Conservation (phyloP, 768 basidiomycete genomes). For the Daedaleopsis sinensis region DNA sequence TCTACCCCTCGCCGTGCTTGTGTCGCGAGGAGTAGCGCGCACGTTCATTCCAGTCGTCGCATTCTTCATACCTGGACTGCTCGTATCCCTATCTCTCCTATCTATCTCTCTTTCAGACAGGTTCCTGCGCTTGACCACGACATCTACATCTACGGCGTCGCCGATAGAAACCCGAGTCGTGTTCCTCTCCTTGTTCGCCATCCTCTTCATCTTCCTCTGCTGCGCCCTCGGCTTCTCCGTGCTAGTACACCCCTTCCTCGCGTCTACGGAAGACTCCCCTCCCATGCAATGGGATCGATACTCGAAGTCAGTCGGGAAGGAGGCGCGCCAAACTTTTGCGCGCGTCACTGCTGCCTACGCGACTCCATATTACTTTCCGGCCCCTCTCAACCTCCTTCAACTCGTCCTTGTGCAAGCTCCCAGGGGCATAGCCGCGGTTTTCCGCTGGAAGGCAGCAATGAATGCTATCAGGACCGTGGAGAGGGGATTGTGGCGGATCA, state of each 20-base stretch:
- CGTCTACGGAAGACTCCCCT: conserved; percentile 1
- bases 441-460: conserved; percentile 23
- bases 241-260: conserved; percentile 31
- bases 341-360: conserved; percentile 38
- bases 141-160: conserved; percentile 30
- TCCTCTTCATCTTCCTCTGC: conserved; percentile 40
- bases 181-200: conserved; percentile 41
- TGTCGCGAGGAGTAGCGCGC: conserved; percentile 41
- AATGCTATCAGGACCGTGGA: conserved; percentile 28
- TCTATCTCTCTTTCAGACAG: conserved; percentile 51
- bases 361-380: conserved; percentile 46
- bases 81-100: conserved; percentile 46
- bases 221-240: conserved; percentile 37
- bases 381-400: conserved; percentile 53
- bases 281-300: conserved; percentile 51
- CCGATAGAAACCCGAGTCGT: conserved; percentile 53
- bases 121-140: conserved; percentile 22
- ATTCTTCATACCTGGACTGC: conserved; percentile 53
- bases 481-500: conserved; percentile 43
- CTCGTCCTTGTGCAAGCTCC: conserved; percentile 24
- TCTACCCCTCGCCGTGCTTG: conserved; percentile 50
- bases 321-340: conserved; percentile 46
- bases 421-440: conserved; percentile 2
- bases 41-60: conserved; percentile 43
- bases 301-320: conserved; percentile 43